Conservation (phyloP, 164 flowering plant genomes). For the Magnolia sinica region DNA sequence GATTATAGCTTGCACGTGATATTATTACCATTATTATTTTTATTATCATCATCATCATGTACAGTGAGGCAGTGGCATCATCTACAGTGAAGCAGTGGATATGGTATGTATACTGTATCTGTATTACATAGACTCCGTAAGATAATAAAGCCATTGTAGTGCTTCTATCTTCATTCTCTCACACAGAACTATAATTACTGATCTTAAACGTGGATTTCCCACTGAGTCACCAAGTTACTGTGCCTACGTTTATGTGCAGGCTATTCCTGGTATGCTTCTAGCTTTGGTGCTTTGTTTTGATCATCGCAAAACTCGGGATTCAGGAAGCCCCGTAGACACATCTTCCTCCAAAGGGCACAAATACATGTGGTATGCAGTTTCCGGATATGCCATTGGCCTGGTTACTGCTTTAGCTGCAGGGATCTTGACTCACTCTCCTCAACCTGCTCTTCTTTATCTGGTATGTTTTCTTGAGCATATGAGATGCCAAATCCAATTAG, state of each 20-base stretch:
- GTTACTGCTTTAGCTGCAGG: conserved; percentile 82
- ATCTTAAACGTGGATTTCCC: not conserved
- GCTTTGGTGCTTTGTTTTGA: conserved; percentile 91
- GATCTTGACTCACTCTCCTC: conserved; percentile 76
- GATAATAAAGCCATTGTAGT: not conserved
- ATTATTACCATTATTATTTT: too few relatives aligned
- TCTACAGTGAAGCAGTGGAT: too few relatives aligned
- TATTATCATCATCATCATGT: too few relatives aligned
- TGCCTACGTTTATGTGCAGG: conserved; percentile 36
- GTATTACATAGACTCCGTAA: not conserved
- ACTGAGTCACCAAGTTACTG: not conserved
- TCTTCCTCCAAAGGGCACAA: conserved; percentile 62
- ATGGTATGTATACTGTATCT: not conserved
- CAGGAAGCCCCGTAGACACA: conserved; percentile 39
- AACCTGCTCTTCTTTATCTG: conserved; percentile 97
- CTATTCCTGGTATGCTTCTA: conserved; percentile 95
- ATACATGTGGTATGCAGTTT: conserved; percentile 83
- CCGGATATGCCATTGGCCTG: conserved; percentile 82
- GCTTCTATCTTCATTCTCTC: not conserved
- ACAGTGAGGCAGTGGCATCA: too few relatives aligned
- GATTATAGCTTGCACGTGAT: too few relatives aligned
- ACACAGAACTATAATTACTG: too few relatives aligned
- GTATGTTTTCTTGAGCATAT: conserved; percentile 30
- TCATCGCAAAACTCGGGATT: conserved; percentile 58
- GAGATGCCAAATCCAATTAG: not conserved